Base-by-base conservation (phyloP, 2,329 filamentous ascomycete species). In the Neurospora sp. region DNA sequence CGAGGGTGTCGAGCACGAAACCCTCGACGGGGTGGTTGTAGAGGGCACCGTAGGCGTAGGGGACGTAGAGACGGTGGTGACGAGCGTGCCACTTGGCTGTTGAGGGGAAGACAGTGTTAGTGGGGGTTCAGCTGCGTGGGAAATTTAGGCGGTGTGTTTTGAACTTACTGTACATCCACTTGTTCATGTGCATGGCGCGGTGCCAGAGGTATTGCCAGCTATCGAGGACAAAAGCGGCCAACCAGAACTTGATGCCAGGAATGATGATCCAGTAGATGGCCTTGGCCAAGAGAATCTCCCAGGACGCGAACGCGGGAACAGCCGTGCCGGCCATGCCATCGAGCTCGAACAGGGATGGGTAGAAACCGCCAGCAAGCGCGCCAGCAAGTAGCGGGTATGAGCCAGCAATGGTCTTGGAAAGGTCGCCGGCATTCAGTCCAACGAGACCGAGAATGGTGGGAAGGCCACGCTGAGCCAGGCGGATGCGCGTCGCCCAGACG, bases 131-230 rank as follows among this genome's bases (percentile, higher is more conserved):
- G 52, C 38, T 40, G 3, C 10, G 7, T 23, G 17, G 38, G 38
- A 19, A n/a, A 87, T 77, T 89, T 87, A 77, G 76, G 70, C 11
- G 52, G 68, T 38, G 42, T 70, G 19, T 28, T 28, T 52, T 8
- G 17, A 70, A 87, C 91, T 81, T 85, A 96, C 93, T 91, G 84
- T 98, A 98, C 75, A 99, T 86, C 92, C 93, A 98, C 80, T 92
- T 94, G 83, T 98, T 97, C 84, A 96, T 86, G 82, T 99, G 96
- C 96, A 99, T 99, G 70, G 91, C 87, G 46, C 96, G 93, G 81
- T 99, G 96, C 76, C 95, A 86, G 82, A 97, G 97, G 82, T 99
- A 99, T 79, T 99, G 95, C 96, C 96, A 99, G 66, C 93, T 96
- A 81, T 99, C 96, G 75, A 98, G 87, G 74, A 96, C 84, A 73